These are phyloP conservation scores for Coniella lustricola DNA, from an alignment of 2,329 filamentous ascomycete species.

Conservation along the genomic window DNA sequence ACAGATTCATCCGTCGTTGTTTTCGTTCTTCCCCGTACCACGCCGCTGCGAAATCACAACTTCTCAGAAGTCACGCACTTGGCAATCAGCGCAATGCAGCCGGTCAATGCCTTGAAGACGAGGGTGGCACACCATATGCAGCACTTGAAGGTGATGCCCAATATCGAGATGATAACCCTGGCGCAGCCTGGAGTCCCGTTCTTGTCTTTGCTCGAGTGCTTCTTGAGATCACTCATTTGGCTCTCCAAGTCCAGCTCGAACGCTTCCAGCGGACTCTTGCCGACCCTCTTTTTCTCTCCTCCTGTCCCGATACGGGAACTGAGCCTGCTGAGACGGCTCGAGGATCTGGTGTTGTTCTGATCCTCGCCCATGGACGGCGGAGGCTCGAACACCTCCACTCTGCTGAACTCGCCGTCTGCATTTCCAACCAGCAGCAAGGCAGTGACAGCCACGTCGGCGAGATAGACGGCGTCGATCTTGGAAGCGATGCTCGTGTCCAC, in stretches of 20 bases:
- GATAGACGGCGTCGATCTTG: constrained; percentile 53
- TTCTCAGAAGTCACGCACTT: constrained; percentile 42
- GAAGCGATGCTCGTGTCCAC: constrained; percentile 53
- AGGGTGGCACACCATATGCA: constrained; percentile 52
- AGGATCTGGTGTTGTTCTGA: constrained; percentile 18
- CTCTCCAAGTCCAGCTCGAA: constrained; percentile 59
- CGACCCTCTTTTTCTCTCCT: constrained; percentile 16
- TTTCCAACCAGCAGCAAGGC: constrained; percentile 54
- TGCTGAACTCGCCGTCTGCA: constrained; percentile 45
- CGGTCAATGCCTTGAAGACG: constrained; percentile 44
- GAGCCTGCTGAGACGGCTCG: constrained; percentile 25
- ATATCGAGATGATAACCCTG: constrained; percentile 42
- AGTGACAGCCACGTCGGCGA: constrained; percentile 55
- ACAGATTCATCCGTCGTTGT: neutral
- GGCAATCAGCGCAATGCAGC: constrained; percentile 43
- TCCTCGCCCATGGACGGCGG: constrained; percentile 37
- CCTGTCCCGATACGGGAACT: constrained; percentile 20
- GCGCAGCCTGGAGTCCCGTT: constrained; percentile 45
- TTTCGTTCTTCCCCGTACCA: neutral
- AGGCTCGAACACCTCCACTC: constrained; percentile 51
- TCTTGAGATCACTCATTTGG: constrained; percentile 42
- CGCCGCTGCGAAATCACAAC: constrained; percentile 21
- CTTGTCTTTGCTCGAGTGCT: constrained; percentile 34
- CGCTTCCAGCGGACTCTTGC: constrained; percentile 40
- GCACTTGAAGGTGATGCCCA: constrained; percentile 49